phyloP scores from a whole-genome alignment of 148 eudicot species.

The Camellia granthamiana region DNA sequence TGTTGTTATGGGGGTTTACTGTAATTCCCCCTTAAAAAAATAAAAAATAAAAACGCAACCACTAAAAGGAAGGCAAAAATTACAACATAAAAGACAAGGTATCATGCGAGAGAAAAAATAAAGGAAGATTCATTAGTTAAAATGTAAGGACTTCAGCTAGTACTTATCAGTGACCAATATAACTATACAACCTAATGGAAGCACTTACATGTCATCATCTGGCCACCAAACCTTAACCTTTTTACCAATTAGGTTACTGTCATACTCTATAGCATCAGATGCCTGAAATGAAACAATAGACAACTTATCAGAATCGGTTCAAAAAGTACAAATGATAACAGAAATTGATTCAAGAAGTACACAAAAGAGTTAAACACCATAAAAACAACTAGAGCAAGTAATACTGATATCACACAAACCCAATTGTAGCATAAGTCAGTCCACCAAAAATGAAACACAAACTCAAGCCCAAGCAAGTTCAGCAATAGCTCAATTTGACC shows the following conservation, averaged over 20 bases:
- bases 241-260: slow-evolving; percentile 46
- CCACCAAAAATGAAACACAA: too few species aligned
- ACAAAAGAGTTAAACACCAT: too few species aligned
- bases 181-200: not conserved
- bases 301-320: slow-evolving; percentile 9
- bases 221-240: slow-evolving; percentile 90
- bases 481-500: too few species aligned
- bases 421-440: too few species aligned
- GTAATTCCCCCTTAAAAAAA: not conserved
- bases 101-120: not conserved
- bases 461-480: too few species aligned
- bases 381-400: too few species aligned
- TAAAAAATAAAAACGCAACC: not conserved
- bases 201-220: slow-evolving; percentile 54
- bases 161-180: not conserved
- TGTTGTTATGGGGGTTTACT: not conserved
- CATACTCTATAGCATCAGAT: slow-evolving; percentile 32
- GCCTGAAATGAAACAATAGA: slow-evolving; percentile 40
- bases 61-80: not conserved
- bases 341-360: not conserved
- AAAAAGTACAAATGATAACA: not conserved
- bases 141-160: not conserved
- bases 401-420: too few species aligned
- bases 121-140: not conserved
- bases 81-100: too few species aligned